Evolutionary conservation across 2,329 filamentous ascomycete genomes (phyloP).

Genomic region (Ceratocystis destructans): DNA sequence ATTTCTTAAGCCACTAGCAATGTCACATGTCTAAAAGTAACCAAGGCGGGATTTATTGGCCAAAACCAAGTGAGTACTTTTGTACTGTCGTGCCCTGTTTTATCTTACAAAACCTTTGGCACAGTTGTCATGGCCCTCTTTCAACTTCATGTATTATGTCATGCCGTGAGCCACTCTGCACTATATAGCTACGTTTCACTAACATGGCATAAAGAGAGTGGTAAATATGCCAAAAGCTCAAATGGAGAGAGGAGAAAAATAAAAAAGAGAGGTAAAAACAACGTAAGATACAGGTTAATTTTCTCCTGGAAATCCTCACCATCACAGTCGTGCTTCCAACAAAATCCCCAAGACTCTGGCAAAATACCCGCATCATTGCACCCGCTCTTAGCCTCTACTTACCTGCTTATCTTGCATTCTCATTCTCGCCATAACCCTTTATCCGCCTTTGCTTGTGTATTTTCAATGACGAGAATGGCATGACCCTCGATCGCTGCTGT

Average conservation of each 20-base stretch:
- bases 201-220: too few species aligned
- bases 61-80: background rate
- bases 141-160: too few species aligned
- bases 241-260: too few species aligned
- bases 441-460: background rate
- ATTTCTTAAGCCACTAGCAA: background rate
- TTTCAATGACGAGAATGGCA: background rate
- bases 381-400: background rate
- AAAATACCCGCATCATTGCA: background rate
- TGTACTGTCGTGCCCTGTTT: background rate
- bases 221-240: too few species aligned
- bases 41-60: background rate
- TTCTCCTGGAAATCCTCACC: background rate
- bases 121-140: background rate
- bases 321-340: background rate
- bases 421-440: background rate
- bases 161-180: too few species aligned
- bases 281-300: background rate
- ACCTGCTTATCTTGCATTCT: background rate
- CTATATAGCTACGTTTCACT: too few species aligned
- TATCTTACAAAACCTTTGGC: background rate
- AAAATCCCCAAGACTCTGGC: background rate
- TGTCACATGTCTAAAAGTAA: background rate
- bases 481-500: slow-evolving; percentile 2
- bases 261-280: background rate